Evolutionary conservation across 176 grass and related monocot species (phyloP).

Genomic region (Oryza punctata): DNA sequence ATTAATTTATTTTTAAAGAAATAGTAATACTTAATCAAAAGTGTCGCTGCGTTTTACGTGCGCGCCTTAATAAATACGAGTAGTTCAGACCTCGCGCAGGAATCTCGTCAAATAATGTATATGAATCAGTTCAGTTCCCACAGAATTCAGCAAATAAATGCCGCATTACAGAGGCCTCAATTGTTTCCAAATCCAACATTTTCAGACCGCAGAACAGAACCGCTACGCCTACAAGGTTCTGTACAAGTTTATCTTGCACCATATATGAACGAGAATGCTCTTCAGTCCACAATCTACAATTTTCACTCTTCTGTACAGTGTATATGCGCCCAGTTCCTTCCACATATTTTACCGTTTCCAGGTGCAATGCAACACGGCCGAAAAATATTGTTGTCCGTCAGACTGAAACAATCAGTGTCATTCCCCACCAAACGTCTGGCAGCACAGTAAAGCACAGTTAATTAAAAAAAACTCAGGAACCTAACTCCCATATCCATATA

Average conservation of each 20-base stretch:
- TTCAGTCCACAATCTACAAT: neutral
- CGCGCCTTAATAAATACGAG: neutral
- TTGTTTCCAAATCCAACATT: neutral
- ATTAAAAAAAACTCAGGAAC: neutral
- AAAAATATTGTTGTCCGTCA: neutral
- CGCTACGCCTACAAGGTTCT: neutral
- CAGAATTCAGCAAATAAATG: neutral
- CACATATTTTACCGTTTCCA: neutral
- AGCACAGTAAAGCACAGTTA: neutral
- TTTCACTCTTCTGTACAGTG: neutral
- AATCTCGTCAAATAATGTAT: neutral
- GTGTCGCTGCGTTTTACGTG: too few relatives aligned
- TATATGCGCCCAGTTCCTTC: neutral
- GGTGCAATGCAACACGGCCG: neutral
- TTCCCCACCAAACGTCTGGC: slow-evolving; percentile 6
- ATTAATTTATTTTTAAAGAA: too few relatives aligned
- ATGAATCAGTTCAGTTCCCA: neutral
- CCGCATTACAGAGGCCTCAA: neutral
- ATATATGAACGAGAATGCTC: neutral
- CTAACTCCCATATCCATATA: neutral
- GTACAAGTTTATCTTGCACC: neutral
- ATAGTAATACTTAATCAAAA: too few relatives aligned
- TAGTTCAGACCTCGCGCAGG: neutral
- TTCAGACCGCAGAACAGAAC: neutral
- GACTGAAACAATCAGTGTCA: neutral